phyloP scores from a whole-genome alignment of 1,284 basidiomycete genomes.

The Tetrapyrgos nigripes region DNA sequence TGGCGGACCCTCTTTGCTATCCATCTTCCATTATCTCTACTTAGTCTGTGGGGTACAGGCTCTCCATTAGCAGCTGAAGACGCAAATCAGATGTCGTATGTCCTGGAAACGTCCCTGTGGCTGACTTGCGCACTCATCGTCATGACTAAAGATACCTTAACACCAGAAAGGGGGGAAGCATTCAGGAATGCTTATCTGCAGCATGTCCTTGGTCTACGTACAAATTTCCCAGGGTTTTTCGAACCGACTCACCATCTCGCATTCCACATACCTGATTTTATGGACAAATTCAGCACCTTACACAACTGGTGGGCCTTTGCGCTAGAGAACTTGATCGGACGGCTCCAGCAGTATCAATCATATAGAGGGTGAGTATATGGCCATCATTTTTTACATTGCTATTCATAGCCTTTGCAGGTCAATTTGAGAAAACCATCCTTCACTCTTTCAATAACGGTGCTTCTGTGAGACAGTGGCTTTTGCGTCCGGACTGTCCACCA shows the following conservation, averaged over 20 bases:
- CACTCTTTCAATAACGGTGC: constrained; percentile 5
- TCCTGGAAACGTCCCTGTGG: not conserved
- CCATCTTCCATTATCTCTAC: not conserved
- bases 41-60: not conserved
- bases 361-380: not conserved
- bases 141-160: constrained; percentile 2
- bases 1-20: constrained; percentile 1
- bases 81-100: not conserved
- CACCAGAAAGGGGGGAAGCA: not conserved
- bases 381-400: not conserved
- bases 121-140: not conserved
- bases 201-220: not conserved
- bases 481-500: not conserved
- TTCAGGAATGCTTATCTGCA: not conserved
- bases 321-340: constrained; percentile 4
- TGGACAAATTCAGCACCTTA: constrained; percentile 4
- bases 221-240: constrained; percentile 5
- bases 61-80: not conserved
- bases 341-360: constrained; percentile 5
- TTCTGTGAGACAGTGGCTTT: constrained; percentile 6
- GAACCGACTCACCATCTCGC: not conserved
- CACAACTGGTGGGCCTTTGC: constrained; percentile 5
- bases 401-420: not conserved
- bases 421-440: constrained; percentile 6
- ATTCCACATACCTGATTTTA: constrained; percentile 8